Evolutionary conservation across 345 rosid species (phyloP), one percentile per base, ranked within the genome.

Genomic region (Noccaea bulbosa): DNA sequence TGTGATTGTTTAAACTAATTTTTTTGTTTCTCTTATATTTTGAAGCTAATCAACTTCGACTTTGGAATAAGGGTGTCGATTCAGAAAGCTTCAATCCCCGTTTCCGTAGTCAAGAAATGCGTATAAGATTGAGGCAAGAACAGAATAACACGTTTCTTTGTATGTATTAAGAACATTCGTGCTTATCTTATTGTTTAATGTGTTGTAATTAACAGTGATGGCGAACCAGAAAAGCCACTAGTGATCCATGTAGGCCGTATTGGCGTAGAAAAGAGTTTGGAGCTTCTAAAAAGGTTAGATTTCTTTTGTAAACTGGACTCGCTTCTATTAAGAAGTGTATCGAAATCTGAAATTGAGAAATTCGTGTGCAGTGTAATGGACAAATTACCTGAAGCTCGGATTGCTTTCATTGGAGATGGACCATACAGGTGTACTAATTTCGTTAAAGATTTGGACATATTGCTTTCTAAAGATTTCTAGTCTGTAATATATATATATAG

Each of bases 51-150:
- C 93, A 87, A 86, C 93, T 94, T 43, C 92, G 96, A 38, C 88
- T 94, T 67, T 94, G 99, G 97, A 94, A 89, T 61, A 94, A 94
- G 83, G 99, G 99, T 70, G 99, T 94, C 5, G 99, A 94, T 83
- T 91, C 95, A 22, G 91, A 86, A 69, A 91, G 92, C 70, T 94
- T 94, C 75, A 83, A 91, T 81, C 97, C 97, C 20, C 86, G 83
- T 68, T 91, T 76, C 73, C 78, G 85, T 69, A 89, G 85, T 53
- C 80, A 82, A 34, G 92, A 91, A 79, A 94, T 94, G 97, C 85
- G 98, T 48, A 15, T 83, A 47, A 88, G 89, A 85, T 80, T 94
- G 49, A 94, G 93, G 99, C 81, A 43, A 69, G 74, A 58, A 46
- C 39, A 16, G 3, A n/a, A 17, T 48, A 44, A 44, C 55, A 14